Evolutionary conservation across 306 rosid species (phyloP), one percentile per base, ranked within the genome.

Genomic region (Cucumis melo): DNA sequence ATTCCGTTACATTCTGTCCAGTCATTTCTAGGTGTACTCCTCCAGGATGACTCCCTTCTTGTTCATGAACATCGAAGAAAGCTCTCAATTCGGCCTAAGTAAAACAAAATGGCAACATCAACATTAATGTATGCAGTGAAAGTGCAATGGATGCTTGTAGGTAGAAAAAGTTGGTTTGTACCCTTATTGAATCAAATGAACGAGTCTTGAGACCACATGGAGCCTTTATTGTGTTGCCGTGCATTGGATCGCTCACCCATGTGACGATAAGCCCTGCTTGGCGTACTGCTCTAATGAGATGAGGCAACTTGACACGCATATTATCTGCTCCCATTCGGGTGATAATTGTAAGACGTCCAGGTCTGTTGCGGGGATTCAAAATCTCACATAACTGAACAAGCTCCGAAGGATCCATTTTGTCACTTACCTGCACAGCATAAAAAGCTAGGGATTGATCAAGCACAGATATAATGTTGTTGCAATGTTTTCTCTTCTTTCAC

Each of bases 231-330:
- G 87, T 84, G 81, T 84, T 84, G 39, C 87, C 83, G 63, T 84
- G 87, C 87, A 84, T 84, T 42, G 87, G 87, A 60, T 84, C 87
- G 39, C 88, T 77, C 56, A 85, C 85, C 88, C 85, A 85, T 3
- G 88, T 85, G 24, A 82, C 88, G 0, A 85, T 79, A 77, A 82
- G 80, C 72, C 88, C 88, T 0, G 85, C 84, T 15, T 80, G 84
- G 24, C 85, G 82, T 23, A 74, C 82, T 7, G 78, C 88, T 80
- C 85, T 77, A 32, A 85, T 85, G 32, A 85, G 80, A 73, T 66
- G 67, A 24, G 85, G 85, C 7, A 85, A 82, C 81, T 84, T 84
- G 11, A 81, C 68, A 74, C 82, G 62, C 87, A 84, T 84, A 55
- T 84, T 82, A 16, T 85, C 82, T 53, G 85, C 84, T 34, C 88